Evolutionary conservation across 176 grass and related monocot species (phyloP), one percentile per base, ranked within the genome.

Genomic region (Thinopyrum elongatum): DNA sequence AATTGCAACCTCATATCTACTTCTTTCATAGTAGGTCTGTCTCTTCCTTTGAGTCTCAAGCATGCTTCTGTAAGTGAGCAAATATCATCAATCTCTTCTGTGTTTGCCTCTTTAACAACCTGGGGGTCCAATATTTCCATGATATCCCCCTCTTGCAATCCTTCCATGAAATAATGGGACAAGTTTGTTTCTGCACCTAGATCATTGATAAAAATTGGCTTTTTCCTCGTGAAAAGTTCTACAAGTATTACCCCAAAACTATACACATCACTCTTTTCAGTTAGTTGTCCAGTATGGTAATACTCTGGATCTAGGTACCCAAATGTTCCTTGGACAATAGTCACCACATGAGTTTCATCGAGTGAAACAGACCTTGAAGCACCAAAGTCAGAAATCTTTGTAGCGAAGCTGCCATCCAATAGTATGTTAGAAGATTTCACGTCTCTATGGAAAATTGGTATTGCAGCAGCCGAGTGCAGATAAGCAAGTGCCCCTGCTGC

Each of bases 231-330:
- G 33, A 70, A 13, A 70, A 70, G 67, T 70, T 70, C 67, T 10
- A 70, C 68, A 23, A 70, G 68, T 39, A 70, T 70, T 70, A 70
- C 34, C 13, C 68, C 68, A 70, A 70, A 70, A 70, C 68, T 70
- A 3, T 70, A 70, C 34, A 66, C 64, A 66, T 66, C 64, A 66
- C 29, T 66, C 64, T 66, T 66, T 66, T 66, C 64, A 17, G 89
- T 83, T 36, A 87, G 17, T 13, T 75, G 30, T 6, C 80, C 71
- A 2, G 80, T 87, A 80, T 84, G 23, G 81, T 82, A 87, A 70
- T 90, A 86, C 49, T 90, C 68, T 21, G 83, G 88, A 47, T 87
- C 89, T 64, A 88, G 84, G 61, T 91, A 91, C 4, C 89, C 89
- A 58, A 87, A 70, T 8, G 85, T 84, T 17, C 85, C 89, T 67